phyloP scores from a whole-genome alignment of 192 early-diverging fungal genomes.

The Backusella parvicylindrica region DNA sequence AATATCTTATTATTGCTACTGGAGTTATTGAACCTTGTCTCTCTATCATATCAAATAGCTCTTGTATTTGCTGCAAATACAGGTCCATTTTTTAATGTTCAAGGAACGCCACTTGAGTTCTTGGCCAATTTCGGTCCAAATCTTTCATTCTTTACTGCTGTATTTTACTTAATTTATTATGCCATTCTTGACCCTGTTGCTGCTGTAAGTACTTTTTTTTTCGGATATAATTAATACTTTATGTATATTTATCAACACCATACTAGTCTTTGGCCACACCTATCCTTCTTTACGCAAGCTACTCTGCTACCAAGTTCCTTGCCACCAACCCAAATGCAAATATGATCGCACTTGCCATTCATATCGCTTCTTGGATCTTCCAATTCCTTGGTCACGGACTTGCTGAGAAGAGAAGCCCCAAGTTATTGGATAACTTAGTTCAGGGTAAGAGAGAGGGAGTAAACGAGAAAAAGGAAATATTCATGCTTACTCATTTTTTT shows the following conservation, averaged over 20 bases:
- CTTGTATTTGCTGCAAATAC: conserved; percentile 33
- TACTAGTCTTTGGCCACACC: conserved; percentile 52
- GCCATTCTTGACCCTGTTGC: conserved; percentile 67
- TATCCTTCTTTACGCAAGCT: conserved; percentile 56
- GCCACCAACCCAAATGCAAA: conserved; percentile 46
- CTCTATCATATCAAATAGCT: too few species aligned
- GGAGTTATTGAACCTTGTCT: too few species aligned
- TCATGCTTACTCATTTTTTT: not conserved
- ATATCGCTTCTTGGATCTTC: conserved; percentile 75
- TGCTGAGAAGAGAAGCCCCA: conserved; percentile 83
- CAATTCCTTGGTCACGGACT: conserved; percentile 93
- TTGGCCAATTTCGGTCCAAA: conserved; percentile 24
- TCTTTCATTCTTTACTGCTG: conserved; percentile 42
- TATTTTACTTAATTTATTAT: conserved; percentile 74
- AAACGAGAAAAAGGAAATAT: not conserved
- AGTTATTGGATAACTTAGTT: conserved; percentile 78
- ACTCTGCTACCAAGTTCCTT: conserved; percentile 63
- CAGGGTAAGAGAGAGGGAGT: conserved; percentile 55
- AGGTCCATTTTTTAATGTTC: not conserved
- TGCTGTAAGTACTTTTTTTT: conserved; percentile 49
- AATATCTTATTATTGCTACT: conserved; percentile 68
- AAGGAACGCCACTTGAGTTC: conserved; percentile 20
- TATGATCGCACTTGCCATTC: conserved; percentile 53
- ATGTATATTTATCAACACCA: too few species aligned
- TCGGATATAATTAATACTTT: conserved; percentile 11